Conservation (phyloP, 805 yeast genomes). For the Tetrapisispora fleetii region DNA sequence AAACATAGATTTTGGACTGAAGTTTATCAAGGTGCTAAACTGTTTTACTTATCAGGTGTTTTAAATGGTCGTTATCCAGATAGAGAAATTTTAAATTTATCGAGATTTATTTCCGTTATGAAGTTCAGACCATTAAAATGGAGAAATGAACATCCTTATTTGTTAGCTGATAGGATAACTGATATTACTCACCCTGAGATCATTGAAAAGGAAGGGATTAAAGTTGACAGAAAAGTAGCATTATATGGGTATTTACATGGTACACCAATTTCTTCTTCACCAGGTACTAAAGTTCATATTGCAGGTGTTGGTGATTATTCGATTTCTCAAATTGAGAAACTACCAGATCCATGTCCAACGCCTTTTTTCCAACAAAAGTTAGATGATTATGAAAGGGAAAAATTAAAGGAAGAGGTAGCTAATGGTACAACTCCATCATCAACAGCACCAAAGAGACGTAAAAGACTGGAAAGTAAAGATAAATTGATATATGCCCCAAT, state of each 20-base stretch:
- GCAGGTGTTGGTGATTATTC: conserved; percentile 93
- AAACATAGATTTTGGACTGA: conserved; percentile 98
- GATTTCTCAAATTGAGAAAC: conserved; percentile 66
- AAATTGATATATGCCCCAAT: conserved; percentile 96
- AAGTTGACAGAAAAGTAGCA: conserved; percentile 82
- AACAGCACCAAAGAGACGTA: conserved; percentile 68
- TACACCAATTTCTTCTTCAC: conserved; percentile 57
- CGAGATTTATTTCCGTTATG: conserved; percentile 92
- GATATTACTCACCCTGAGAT: conserved; percentile 88
- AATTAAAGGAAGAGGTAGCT: conserved; percentile 43
- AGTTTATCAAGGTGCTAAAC: conserved; percentile 95
- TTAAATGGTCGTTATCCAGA: conserved; percentile 97
- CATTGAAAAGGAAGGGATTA: conserved; percentile 61
- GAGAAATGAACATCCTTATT: conserved; percentile 97
- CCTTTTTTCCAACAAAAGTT: conserved; percentile 82
- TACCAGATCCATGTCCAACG: conserved; percentile 98
- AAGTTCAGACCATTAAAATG: conserved; percentile 97
- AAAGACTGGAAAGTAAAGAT: conserved; percentile 87
- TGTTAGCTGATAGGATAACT: conserved; percentile 82
- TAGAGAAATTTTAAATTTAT: conserved; percentile 82
- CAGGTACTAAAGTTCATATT: conserved; percentile 72
- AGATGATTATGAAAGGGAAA: conserved; percentile 73
- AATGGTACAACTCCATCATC: conserved; percentile 43
- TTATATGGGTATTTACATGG: conserved; percentile 94
- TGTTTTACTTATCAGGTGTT: conserved; percentile 90